Base-by-base conservation (phyloP, 225 moss, liverwort and hornwort species). In the Pseudoscleropodium purum region DNA sequence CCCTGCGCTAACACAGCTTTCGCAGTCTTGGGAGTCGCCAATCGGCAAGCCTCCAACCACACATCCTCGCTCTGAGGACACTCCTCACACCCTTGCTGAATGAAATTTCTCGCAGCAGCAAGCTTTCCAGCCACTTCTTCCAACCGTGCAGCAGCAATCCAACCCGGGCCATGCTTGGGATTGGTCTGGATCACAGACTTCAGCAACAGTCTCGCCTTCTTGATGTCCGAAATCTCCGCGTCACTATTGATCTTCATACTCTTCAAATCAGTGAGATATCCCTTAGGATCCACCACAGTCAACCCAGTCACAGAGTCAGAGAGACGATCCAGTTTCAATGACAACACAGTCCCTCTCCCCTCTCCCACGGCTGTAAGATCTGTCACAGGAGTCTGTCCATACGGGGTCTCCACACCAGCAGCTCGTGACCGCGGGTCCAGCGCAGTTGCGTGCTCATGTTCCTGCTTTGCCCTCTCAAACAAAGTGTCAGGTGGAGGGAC, bases 351-450 rank as follows among this genome's bases (percentile, higher is more conserved):
- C 83, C 97, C 97, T 68, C 96, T 93, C 57, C 99, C 96, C 84
- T 99, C 97, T 67, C 96, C 99, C n/a, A 99, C 96, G 25, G 97
- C 97, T 37, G 97, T 99, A 45, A 99, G 96, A 93, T 99, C 97
- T 27, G 97, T 99, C 13, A 97, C 97, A 25, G 97, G 99, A 65
- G 99, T 99, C 88, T 99, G 99, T 17, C 99, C 97, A 83, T 95
- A 97, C 18, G 96, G 96, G 20, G 99, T 97, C 79, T 99, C 97
- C 18, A 96, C 93, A 82, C 96, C 99, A 21, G 97, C 97, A 65
- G 96, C 97, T 83, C 96, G 92, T 52, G 96, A 97, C 39, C 97
- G 90, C 36, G 96, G 99, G 84, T 99, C 97, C 60, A 99, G 91
- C 16, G 97, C 96, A 21, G 99, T 99, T n/a, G 96, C 97, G 73